Percentiles rank a stretch among this genome's conserved stretches.
Conservation (phyloP, 2,329 filamentous ascomycete genomes). For the Allantophomopsis cytisporea region DNA sequence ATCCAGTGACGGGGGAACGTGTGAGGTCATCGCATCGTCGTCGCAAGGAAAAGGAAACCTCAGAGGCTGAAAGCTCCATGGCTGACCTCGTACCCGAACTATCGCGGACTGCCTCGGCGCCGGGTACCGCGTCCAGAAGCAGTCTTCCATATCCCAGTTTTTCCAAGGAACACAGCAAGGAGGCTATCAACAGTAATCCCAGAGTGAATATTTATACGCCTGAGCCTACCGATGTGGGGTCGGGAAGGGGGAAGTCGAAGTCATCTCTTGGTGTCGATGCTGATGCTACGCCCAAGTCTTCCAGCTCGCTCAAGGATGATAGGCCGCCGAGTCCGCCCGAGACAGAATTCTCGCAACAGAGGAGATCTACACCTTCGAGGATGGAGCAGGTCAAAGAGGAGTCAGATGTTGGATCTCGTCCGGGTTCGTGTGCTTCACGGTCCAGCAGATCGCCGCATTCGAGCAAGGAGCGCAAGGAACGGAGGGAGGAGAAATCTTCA, state of each 20-base stretch:
- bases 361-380: conserved; percentile 18
- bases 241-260: conserved; percentile 33
- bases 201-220: conserved; percentile 40
- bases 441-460: conserved; percentile 12
- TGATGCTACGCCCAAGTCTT: conserved; percentile 17
- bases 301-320: conserved; percentile 28
- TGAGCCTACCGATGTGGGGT: conserved; percentile 56
- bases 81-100: conserved; percentile 36
- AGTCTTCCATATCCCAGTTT: conserved; percentile 64
- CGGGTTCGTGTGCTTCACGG: conserved; percentile 31
- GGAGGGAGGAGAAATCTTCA: conserved; percentile 17
- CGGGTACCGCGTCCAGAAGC: conserved; percentile 15
- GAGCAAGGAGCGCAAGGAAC: conserved; percentile 24
- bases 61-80: conserved; percentile 15
- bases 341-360: conserved; percentile 38
- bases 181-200: conserved; percentile 49
- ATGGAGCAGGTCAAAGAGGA: conserved; percentile 24
- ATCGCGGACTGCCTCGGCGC: conserved; percentile 16
- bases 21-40: conserved; percentile 15
- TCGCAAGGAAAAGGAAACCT: conserved; percentile 12
- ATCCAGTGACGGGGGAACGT: conserved; percentile 16
- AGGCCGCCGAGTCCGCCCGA: conserved; percentile 51
- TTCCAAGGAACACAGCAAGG: conserved; percentile 86
- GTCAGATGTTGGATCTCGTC: conserved; percentile 19
- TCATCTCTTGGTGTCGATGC: conserved; percentile 19